These are phyloP conservation scores for Mentha longifolia DNA, from an alignment of 257 asterid species.

Conservation along the genomic window DNA sequence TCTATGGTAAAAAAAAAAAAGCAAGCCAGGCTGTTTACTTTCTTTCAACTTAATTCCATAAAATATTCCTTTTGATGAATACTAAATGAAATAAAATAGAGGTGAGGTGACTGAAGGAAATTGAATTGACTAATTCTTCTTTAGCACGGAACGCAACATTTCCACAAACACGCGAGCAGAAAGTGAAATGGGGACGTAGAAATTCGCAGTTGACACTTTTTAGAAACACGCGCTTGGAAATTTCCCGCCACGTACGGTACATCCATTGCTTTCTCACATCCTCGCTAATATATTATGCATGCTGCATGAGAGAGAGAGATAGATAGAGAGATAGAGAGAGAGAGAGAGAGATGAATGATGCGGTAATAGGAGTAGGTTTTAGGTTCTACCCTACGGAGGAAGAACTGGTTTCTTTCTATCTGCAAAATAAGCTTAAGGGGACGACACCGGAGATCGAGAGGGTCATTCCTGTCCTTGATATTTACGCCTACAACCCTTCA, in stretches of 20 bases:
- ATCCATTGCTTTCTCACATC: neutral
- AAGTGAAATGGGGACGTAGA: neutral
- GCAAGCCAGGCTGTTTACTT: no score
- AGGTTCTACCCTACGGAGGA: conserved; percentile 2
- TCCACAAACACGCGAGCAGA: neutral
- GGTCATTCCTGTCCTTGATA: conserved; percentile 11
- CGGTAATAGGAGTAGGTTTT: neutral
- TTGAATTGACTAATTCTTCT: conserved; percentile 6
- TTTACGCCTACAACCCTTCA: neutral
- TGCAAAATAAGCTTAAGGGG: neutral
- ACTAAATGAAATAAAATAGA: no score
- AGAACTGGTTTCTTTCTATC: conserved; percentile 4
- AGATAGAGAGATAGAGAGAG: no score
- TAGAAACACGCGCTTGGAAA: neutral
- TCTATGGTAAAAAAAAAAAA: no score
- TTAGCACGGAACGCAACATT: neutral
- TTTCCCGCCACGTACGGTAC: neutral
- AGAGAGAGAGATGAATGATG: conserved; percentile 7
- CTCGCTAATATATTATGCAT: neutral
- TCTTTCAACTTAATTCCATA: no score
- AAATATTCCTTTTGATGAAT: no score
- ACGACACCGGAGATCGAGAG: neutral
- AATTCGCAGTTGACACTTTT: neutral
- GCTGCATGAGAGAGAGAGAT: no score
- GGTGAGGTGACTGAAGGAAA: neutral